A percentile compares a stretch with the other conserved stretches of the same genome.
phyloP scores from a whole-genome alignment of 2,329 filamentous ascomycete genomes.

The Botrytis hyacinthi region DNA sequence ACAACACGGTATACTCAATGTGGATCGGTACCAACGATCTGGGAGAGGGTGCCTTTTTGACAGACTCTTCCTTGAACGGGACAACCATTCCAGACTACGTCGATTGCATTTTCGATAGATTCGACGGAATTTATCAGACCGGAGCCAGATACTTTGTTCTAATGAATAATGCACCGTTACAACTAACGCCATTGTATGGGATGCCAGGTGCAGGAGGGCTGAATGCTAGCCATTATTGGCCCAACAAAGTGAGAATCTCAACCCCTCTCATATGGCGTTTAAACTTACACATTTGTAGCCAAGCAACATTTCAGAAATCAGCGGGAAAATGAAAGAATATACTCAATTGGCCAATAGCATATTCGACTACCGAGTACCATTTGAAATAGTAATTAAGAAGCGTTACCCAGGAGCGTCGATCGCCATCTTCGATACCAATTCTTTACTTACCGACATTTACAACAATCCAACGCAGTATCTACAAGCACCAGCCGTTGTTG shows the following conservation, averaged over 20 bases:
- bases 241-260: constrained; percentile 32
- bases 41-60: constrained; percentile 63
- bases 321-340: constrained; percentile 51
- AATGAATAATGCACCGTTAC: constrained; percentile 65
- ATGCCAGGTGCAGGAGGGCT: constrained; percentile 45
- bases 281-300: constrained; percentile 42
- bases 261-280: neutral
- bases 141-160: constrained; percentile 71
- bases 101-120: constrained; percentile 63
- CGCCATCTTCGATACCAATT: constrained; percentile 66
- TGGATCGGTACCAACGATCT: constrained; percentile 85
- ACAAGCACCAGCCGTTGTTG: constrained; percentile 61
- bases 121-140: constrained; percentile 61
- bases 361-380: constrained; percentile 50
- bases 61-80: constrained; percentile 56
- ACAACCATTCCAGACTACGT: constrained; percentile 64
- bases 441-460: constrained; percentile 63
- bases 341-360: constrained; percentile 50
- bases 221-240: constrained; percentile 47
- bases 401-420: constrained; percentile 60
- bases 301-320: constrained; percentile 49
- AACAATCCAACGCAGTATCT: constrained; percentile 59
- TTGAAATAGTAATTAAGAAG: constrained; percentile 44
- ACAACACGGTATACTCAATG: constrained; percentile 69
- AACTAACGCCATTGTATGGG: constrained; percentile 67